These are phyloP conservation scores for Suhomyces guaymorum DNA, from an alignment of 1,139 yeast genomes.

Conservation along the genomic window DNA sequence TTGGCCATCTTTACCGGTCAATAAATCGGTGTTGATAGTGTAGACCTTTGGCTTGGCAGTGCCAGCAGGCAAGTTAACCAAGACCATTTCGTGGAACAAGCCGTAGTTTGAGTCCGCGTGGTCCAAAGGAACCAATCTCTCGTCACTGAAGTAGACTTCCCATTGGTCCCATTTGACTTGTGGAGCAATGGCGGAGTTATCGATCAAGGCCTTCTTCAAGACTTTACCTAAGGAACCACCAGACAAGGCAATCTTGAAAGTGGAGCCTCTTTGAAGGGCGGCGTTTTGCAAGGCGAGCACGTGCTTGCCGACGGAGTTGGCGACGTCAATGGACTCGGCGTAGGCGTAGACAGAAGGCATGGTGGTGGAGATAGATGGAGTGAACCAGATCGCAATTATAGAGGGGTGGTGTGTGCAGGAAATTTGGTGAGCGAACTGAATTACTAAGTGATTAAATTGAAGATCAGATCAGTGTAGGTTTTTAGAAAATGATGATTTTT, in stretches of 20 bases:
- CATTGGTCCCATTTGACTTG: conserved; percentile 69
- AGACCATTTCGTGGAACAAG: conserved; percentile 57
- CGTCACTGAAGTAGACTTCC: conserved; percentile 97
- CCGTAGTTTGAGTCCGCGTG: conserved; percentile 74
- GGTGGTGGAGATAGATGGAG: neutral
- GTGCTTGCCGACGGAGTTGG: conserved; percentile 57
- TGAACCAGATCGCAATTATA: neutral
- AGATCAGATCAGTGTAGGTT: too few species aligned
- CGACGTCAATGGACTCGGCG: conserved; percentile 56
- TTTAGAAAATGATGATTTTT: too few species aligned
- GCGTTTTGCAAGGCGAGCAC: conserved; percentile 56
- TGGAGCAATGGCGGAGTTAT: conserved; percentile 46
- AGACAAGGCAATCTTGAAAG: conserved; percentile 76
- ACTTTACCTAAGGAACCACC: conserved; percentile 90
- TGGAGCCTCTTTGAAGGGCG: conserved; percentile 40
- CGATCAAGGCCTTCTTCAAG: conserved; percentile 67
- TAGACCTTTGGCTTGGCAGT: conserved; percentile 44
- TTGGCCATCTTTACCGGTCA: conserved; percentile 49
- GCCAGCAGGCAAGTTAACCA: conserved; percentile 40
- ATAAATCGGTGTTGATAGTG: conserved; percentile 51
- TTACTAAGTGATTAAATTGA: too few species aligned
- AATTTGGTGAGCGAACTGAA: neutral
- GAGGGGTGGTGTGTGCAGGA: conserved; percentile 1
- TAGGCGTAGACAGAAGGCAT: conserved; percentile 52
- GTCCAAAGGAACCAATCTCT: conserved; percentile 86